Base-by-base conservation (phyloP, 768 basidiomycete genomes). In the Amanita exitialis region DNA sequence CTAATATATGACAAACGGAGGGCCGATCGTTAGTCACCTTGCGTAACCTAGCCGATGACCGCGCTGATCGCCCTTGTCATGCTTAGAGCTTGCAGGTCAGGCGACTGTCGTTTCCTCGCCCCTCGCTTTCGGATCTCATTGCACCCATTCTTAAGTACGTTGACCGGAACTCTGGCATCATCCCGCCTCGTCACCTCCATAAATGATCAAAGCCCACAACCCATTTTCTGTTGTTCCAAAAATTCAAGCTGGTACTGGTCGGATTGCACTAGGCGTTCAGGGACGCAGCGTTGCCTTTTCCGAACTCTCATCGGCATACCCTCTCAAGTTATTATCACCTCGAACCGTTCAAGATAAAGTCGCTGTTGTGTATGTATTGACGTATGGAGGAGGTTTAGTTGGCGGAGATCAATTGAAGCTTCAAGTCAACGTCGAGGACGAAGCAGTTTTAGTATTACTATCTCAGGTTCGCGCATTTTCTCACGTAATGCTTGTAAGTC, bases 381-480 rank as follows among this genome's bases (percentile, higher is more conserved):
- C 80, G 32, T 98, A 97, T 58, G 94, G 94, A 0, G 94, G 94
- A 9, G 94, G 94, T 2, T 74, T 98, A 8, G 87, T 98, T 34
- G 82, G 84, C 4, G 92, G 92, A 0, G 94, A 98, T 68, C 65
- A 71, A 23, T 70, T 96, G 46, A 64, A 74, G 39, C 62, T 97
- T 10, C 58, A 65, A n/a, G 78, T 86, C 20, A 66, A 80, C 34
- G 76, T 93, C 10, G 75, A 76, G 37, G 62, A 67, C 27, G 74
- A 70, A 13, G 76, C 79, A 25, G 73, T 65, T 9, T 75, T 97
- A 1, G 69, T 93, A 4, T 62, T 97, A 44, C 71, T 96, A 28
- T 90, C 94, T 8, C 94, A 97, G 76, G 94, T 86, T 52, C 62
- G 47, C 9, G 23, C 5, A 18, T 25, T 5, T 47, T 47, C 45